Evolutionary conservation across 305 asterid species (phyloP), one percentile per base, ranked within the genome.

Genomic region (Rubia balearica): DNA sequence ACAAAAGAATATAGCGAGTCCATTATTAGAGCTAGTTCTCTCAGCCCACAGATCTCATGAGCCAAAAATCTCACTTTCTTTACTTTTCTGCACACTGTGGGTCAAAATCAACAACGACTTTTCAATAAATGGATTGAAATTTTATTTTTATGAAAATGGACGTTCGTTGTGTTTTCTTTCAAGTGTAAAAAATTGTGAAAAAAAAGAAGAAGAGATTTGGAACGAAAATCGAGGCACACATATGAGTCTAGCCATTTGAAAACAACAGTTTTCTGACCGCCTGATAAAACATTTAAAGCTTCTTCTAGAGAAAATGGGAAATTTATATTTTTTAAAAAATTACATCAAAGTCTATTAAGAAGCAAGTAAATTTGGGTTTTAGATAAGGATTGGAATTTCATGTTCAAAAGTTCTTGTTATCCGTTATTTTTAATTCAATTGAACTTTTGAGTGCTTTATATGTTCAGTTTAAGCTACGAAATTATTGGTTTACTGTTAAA

Each of bases 141-240:
- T 48, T 46, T 48, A 3, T n/a, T 13, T 13, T 3, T 46, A 17
- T 11, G 9, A 46, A 48, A 14, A 13, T 13, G 16, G 53, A 48
- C 3, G 17, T 48, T 48, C n/a, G 4, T 48, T 48, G 53, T 3
- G 17, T 14, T 48, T 3, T 48, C 0, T 48, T 33, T 33, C 3
- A 33, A 33, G 38, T 33, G 38, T 33, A 33, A 33, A 33, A 33
- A 33, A 2, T 3, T 33, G 38, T 33, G 38, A 1, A 33, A 33
- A 33, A 30, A 4, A 60, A 7, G 13, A 63, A 63, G 2, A 41
- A 57, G 7, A 68, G 60, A 14, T 67, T 80, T 43, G 88, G 89
- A 85, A 87, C 96, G 91, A 84, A 81, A 82, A 78, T 55, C 96
- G 85, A 89, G 89, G 91, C 79, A 19, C 9, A 12, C 69, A 72